Base-by-base conservation (phyloP, 208 protist species). In the Angomonas deanei region DNA sequence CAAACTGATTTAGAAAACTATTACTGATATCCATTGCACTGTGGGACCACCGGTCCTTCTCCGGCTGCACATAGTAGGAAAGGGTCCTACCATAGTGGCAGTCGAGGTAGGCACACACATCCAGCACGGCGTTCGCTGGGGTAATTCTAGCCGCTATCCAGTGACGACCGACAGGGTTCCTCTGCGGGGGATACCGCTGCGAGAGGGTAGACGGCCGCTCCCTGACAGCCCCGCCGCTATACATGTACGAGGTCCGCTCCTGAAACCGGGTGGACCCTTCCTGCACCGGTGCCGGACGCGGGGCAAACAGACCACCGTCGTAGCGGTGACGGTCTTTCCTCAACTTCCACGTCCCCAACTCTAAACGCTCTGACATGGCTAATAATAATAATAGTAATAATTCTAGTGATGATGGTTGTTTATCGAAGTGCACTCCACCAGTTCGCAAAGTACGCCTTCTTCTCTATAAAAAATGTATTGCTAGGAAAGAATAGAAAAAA, bases 11-110 rank as follows among this genome's bases (percentile, higher is more conserved):
- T n/a, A 50, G 4, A 50, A 8, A 5, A n/a, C 42, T 50, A 10
- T 50, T 10, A 23, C 8, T 5, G 8, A n/a, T 8, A 42, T 15
- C 23, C 13, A 19, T 21, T 10, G 42, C 19, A 19, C 8, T 19
- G 4, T 10, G 19, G 42, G 42, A 5, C 5, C 42, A 5, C 17
- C 19, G 42, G 17, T 50, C 17, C 8, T 5, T 10, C 8, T 19
- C 15, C 3, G 42, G 23, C 17, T 10, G 17, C 17, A 50, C 17
- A 3, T 26, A 60, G 67, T 91, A 82, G 13, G 69, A 76, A n/a
- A 86, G 69, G 10, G 84, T 89, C 52, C 70, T 73, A n/a, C 87
- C 87, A 30, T 87, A 73, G 60, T 63, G 68, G 52, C 74, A 52
- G 46, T 93, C 87, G n/a, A 93, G 70, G 64, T 70, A 88, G 64